Percentiles rank a stretch among this genome's conserved stretches.
Conservation (phyloP, 495 filamentous ascomycete genomes). For the Sordaria brevicollis region DNA sequence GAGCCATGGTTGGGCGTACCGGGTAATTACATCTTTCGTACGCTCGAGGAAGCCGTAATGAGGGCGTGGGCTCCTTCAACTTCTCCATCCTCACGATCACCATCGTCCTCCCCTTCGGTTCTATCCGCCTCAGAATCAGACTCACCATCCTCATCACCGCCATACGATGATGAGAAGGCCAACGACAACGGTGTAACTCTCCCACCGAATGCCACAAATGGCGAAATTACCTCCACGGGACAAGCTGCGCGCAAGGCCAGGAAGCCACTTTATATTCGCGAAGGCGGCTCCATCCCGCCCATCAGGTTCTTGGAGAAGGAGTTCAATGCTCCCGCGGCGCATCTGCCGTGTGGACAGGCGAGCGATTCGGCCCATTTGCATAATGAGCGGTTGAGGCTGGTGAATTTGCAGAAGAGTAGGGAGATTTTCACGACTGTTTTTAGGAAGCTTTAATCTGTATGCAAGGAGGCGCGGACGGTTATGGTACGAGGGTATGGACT, state of each 20-base stretch:
- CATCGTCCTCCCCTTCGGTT: no score
- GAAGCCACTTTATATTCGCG: constrained; percentile 80
- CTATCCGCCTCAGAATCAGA: background rate
- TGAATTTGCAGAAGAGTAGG: constrained; percentile 83
- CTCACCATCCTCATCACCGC: background rate
- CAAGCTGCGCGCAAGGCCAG: constrained; percentile 18
- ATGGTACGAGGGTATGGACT: no score
- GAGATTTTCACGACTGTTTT: constrained; percentile 90
- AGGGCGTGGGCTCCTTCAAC: constrained; percentile 53
- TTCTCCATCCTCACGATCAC: background rate
- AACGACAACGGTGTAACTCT: background rate
- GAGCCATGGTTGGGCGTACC: constrained; percentile 95
- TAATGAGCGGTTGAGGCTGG: constrained; percentile 78
- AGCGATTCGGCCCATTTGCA: constrained; percentile 91
- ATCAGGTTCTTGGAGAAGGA: constrained; percentile 94
- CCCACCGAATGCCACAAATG: constrained; percentile 7
- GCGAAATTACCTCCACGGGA: background rate
- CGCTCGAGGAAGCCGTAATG: constrained; percentile 77
- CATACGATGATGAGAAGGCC: background rate
- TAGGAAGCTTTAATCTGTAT: constrained; percentile 23
- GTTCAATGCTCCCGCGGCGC: constrained; percentile 83
- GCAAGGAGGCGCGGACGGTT: no score
- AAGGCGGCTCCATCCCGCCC: constrained; percentile 88
- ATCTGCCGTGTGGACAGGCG: constrained; percentile 89
- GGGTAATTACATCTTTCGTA: constrained; percentile 81